Evolutionary conservation across 805 yeast genomes (phyloP), one percentile per base, ranked within the genome.

Genomic region (Lipomyces orientalis): DNA sequence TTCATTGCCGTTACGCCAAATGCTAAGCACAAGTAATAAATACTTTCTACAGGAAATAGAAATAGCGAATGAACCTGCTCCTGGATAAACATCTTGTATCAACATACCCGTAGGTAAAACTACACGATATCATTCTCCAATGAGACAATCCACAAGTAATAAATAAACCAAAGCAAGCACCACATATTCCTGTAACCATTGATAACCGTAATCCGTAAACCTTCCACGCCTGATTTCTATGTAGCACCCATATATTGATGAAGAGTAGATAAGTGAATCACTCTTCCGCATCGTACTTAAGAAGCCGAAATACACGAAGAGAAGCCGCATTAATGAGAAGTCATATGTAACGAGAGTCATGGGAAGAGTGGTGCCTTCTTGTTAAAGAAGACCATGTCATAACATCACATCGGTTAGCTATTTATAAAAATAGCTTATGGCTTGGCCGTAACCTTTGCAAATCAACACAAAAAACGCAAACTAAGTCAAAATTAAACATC

Each of bases 1-100:
- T 37, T 39, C 61, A 58, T 58, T 37, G 54, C 54, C 61, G 39
- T 37, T 37, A 39, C 34, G 54, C 54, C 51, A 34, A 60, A 54
- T 10, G 35, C n/a, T 29, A 57, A 52, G 34, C 46, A 37, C 37
- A 31, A 46, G 43, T 16, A 46, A n/a, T 9, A 43, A 25, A 43
- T 43, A 43, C 49, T 43, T 43, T 43, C 49, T 43, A 43, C 49
- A 43, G 7, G 49, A 43, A 43, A 43, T 16, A 12, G 16, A 43
- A 43, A 43, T n/a, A 43, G 49, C 22, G 49, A 43, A 43, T 43
- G 49, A 8, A 43, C 49, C 49, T 43, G 49, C 49, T 1, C 49
- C 10, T 43, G 49, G 22, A n/a, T 43, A 8, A 19, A 43, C 16
- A 37, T 37, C 43, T 37, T 37, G 49, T 43, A 12, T 12, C 49